These are phyloP conservation scores for Leptomonas seymouri DNA, from an alignment of 208 protist genomes.

Conservation along the genomic window DNA sequence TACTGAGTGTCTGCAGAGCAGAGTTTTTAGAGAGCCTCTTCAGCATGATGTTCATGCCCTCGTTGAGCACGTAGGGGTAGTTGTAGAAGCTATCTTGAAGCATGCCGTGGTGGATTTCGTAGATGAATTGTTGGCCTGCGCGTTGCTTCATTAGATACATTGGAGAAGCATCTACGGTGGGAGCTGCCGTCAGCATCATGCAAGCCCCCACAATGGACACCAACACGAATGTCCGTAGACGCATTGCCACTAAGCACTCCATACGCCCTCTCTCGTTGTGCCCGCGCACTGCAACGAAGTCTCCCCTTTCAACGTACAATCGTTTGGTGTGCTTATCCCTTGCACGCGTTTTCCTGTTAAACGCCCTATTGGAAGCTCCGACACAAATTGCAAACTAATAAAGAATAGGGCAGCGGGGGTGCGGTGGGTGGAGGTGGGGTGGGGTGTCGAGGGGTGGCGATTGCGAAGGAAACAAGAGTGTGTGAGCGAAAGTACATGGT, in stretches of 20 bases:
- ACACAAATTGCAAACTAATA: not conserved
- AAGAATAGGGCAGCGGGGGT: constrained; percentile 5
- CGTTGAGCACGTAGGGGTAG: constrained; percentile 33
- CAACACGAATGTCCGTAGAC: not conserved
- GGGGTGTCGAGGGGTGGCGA: too few species aligned
- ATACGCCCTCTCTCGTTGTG: not conserved
- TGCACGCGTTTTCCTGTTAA: too few species aligned
- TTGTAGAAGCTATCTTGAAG: constrained; percentile 4
- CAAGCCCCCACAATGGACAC: not conserved
- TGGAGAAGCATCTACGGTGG: constrained; percentile 10
- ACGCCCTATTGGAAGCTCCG: too few species aligned
- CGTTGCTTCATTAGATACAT: constrained; percentile 23
- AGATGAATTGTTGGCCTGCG: constrained; percentile 8
- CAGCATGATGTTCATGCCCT: constrained; percentile 34
- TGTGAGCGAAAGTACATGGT: too few species aligned
- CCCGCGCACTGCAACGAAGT: too few species aligned
- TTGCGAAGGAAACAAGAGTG: too few species aligned
- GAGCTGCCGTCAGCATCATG: not conserved
- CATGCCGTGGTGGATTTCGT: constrained; percentile 21
- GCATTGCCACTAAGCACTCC: not conserved
- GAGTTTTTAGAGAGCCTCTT: not conserved
- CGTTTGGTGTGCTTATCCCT: too few species aligned
- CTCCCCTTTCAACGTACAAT: not conserved
- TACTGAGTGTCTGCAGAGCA: not conserved
- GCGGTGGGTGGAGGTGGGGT: too few species aligned